Evolutionary conservation across 768 basidiomycete species (phyloP).

Genomic region (Amanita phalloides): DNA sequence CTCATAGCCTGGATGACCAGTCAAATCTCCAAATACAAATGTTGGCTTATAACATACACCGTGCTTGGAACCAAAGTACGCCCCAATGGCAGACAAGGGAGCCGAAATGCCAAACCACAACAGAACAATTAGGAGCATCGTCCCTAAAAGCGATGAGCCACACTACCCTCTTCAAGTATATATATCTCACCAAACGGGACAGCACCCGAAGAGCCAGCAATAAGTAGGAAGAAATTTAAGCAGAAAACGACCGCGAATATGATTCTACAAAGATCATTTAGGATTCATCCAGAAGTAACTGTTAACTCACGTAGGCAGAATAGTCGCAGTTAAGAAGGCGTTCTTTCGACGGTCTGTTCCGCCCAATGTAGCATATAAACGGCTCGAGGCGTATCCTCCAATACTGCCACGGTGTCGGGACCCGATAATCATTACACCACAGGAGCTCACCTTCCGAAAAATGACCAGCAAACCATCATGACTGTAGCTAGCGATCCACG

Average conservation of each 20-base stretch:
- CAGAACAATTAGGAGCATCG: constrained; percentile 73
- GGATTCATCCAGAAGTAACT: not conserved
- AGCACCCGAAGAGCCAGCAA: constrained; percentile 84
- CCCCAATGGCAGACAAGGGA: constrained; percentile 78
- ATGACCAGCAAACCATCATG: constrained; percentile 90
- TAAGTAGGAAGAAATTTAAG: constrained; percentile 83
- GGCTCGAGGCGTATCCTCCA: constrained; percentile 80
- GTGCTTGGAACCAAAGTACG: constrained; percentile 78
- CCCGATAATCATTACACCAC: not conserved
- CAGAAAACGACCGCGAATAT: constrained; percentile 82
- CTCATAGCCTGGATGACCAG: constrained; percentile 39
- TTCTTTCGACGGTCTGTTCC: constrained; percentile 74
- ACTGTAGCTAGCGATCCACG: constrained; percentile 90
- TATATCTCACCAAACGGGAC: constrained; percentile 73
- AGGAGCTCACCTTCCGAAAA: constrained; percentile 68
- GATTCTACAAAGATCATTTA: constrained; percentile 30
- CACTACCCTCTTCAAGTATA: not conserved
- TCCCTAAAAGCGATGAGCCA: constrained; percentile 32
- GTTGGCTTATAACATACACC: constrained; percentile 42
- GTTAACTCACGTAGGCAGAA: constrained; percentile 68
- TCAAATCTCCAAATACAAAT: not conserved
- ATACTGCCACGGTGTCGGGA: constrained; percentile 34
- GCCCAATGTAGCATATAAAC: constrained; percentile 71
- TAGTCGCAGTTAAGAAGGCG: constrained; percentile 78
- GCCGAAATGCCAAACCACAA: constrained; percentile 94